Evolutionary conservation across 2,329 filamentous ascomycete species (phyloP), one percentile per base, ranked within the genome.

Genomic region (Sporothrix sp.): DNA sequence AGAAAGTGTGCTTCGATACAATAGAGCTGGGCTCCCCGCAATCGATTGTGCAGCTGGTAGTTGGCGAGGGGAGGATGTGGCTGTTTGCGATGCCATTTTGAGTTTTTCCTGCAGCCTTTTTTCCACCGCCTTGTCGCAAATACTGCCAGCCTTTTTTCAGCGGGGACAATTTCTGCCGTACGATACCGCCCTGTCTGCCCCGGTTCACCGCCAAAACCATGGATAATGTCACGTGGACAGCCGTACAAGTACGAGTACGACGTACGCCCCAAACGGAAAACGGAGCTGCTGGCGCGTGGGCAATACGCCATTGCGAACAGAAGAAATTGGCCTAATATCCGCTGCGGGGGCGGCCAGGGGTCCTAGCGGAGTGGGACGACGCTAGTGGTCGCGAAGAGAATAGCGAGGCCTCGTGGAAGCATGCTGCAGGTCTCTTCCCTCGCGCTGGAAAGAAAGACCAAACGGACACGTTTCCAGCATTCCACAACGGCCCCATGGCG

Each of bases 291-390:
- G 44, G 43, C 18, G 4, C 28, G 13, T 10, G 4, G 16, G 27
- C 3, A 44, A 43, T 27, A 23, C 28, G 33, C 39, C 48, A 43
- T 40, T 42, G n/a, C 28, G 36, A 32, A 43, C 30, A 43, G 32
- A 43, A 36, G 50, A 52, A 27, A 52, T 52, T 52, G 44, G 50
- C 38, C 18, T 47, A 52, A 53, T 53, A 35, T 53, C 51, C 51
- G 51, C 45, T 49, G 51, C 48, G 51, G 51, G 39, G 45, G 33
- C 35, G 25, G 13, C 3, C 43, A 18, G 20, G 49, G 27, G 28
- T 33, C 16, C 14, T 47, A 18, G 33, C 23, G 6, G 42, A 27
- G 20, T 25, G 43, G 43, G 42, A 44, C 27, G 30, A 8, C 28
- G 42, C 40, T 32, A 43, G 40, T 11, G 16, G 38, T 35, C 32